Conservation (phyloP, 2,329 filamentous ascomycete species). For the Beauveria asiatica region DNA sequence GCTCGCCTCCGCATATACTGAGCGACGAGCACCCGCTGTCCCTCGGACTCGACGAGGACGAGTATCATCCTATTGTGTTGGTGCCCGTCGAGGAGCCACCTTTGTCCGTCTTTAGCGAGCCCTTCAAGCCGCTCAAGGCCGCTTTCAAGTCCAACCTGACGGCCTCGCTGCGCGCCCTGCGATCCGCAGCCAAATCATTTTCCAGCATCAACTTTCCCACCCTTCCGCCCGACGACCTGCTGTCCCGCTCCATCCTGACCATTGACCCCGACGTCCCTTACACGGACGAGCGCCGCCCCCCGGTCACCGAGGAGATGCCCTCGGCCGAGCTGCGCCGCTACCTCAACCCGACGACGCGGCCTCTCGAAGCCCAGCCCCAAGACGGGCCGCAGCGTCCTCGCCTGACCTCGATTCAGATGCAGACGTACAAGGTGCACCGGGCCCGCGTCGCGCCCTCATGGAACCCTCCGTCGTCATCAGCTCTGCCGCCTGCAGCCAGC, state of each 20-base stretch:
- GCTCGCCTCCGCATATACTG: slow-evolving; percentile 43
- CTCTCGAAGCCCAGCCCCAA: slow-evolving; percentile 17
- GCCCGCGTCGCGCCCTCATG: slow-evolving; percentile 31
- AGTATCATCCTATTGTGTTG: slow-evolving; percentile 44
- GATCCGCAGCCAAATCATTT: slow-evolving; percentile 55
- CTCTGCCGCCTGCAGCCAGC: slow-evolving; percentile 17
- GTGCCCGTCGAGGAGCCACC: slow-evolving; percentile 22
- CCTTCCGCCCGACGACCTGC: slow-evolving; percentile 57
- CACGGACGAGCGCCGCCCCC: slow-evolving; percentile 58
- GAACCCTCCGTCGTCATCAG: slow-evolving; percentile 19
- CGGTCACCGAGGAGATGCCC: slow-evolving; percentile 53
- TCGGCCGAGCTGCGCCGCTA: slow-evolving; percentile 59
- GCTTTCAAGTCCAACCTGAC: slow-evolving; percentile 64
- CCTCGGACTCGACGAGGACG: slow-evolving; percentile 24
- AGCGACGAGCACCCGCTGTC: slow-evolving; percentile 43
- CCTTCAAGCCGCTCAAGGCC: slow-evolving; percentile 42
- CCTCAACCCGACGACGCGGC: slow-evolving; percentile 51
- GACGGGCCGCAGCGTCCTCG: slow-evolving; percentile 16
- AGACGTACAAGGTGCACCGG: slow-evolving; percentile 56
- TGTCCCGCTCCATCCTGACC: slow-evolving; percentile 59
- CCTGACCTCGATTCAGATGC: slow-evolving; percentile 61
- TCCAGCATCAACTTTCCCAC: slow-evolving; percentile 55
- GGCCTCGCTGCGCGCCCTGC: slow-evolving; percentile 55
- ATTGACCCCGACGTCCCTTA: slow-evolving; percentile 59
- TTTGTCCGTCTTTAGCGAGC: slow-evolving; percentile 22